Base-by-base conservation (phyloP, 768 basidiomycete species). In the Suillus subaureus region DNA sequence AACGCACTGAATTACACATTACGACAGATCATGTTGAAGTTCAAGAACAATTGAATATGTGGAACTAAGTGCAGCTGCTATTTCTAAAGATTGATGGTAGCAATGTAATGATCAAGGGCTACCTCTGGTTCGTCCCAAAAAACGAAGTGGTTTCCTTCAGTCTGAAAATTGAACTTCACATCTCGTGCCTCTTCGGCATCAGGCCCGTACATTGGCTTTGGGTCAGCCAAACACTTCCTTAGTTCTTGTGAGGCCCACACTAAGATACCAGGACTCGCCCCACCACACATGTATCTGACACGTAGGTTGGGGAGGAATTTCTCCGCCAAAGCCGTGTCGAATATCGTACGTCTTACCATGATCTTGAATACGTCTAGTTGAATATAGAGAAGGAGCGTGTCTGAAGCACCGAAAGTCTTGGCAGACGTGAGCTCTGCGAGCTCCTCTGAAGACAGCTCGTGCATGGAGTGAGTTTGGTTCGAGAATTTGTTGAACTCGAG, bases 251-350 rank as follows among this genome's bases (percentile, higher is more conserved):
- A 16, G 1, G 13, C 23, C 35, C 56, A 60, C 2, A 67, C n/a
- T 21, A 64, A 57, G 11, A 31, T 1, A 18, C 63, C 61, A 26
- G 31, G 4, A 26, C 43, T 51, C 40, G 63, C 37, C 16, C 47
- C 43, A n/a, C 63, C 63, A 55, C 56, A 54, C 35, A 64, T n/a
- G 39, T 64, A 61, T 16, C 49, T 60, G 37, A 67, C 28, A 33
- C 55, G 60, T 35, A 65, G 2, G 6, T 33, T 40, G 26, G 66
- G 66, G 26, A 64, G 33, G 8, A 54, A 54, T 7, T 65, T 56
- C 16, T 65, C 45, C 12, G 64, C 66, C 60, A 64, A 42, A 23
- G 33, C 55, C 9, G 23, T 12, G 23, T 64, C 33, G 31, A 67
- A 64, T 18, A 67, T 49, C 9, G 66, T 61, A 37, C 54, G 64